Conservation (phyloP, 176 grass and related monocot species). For the Cenchrus americanus region DNA sequence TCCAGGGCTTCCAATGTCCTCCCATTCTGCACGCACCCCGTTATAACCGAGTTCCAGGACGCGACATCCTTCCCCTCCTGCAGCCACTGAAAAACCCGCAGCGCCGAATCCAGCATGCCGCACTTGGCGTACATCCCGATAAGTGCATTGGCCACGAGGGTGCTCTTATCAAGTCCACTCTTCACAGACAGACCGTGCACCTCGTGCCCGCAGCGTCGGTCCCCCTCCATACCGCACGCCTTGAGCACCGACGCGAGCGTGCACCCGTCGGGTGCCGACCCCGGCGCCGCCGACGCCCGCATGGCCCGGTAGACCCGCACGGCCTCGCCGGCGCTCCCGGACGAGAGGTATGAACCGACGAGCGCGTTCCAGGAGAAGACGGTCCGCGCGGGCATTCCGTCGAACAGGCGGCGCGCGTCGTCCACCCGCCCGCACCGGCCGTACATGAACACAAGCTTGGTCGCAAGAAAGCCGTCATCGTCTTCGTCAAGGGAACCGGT, state of each 20-base stretch:
- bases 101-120: constrained; percentile 55
- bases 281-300: constrained; percentile 29
- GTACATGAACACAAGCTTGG: constrained; percentile 90
- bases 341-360: constrained; percentile 66
- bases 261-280: constrained; percentile 66
- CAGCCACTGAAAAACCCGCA: constrained; percentile 69
- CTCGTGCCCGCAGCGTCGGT: constrained; percentile 50
- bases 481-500: constrained; percentile 35
- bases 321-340: constrained; percentile 37
- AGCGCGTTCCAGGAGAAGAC: constrained; percentile 95
- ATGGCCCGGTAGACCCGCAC: constrained; percentile 53
- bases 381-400: constrained; percentile 68
- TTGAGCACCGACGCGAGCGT: constrained; percentile 80
- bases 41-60: constrained; percentile 90
- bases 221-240: constrained; percentile 53
- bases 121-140: constrained; percentile 90
- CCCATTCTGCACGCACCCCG: constrained; percentile 68
- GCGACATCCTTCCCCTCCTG: constrained; percentile 54
- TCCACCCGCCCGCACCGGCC: constrained; percentile 63
- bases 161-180: constrained; percentile 49
- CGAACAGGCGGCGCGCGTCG: constrained; percentile 67
- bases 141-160: constrained; percentile 78
- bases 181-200: constrained; percentile 69
- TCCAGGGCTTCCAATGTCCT: constrained; percentile 58
- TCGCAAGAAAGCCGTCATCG: constrained; percentile 61